These are phyloP conservation scores for Fusarium veterinarium DNA, from an alignment of 2,329 filamentous ascomycete species.

Conservation along the genomic window DNA sequence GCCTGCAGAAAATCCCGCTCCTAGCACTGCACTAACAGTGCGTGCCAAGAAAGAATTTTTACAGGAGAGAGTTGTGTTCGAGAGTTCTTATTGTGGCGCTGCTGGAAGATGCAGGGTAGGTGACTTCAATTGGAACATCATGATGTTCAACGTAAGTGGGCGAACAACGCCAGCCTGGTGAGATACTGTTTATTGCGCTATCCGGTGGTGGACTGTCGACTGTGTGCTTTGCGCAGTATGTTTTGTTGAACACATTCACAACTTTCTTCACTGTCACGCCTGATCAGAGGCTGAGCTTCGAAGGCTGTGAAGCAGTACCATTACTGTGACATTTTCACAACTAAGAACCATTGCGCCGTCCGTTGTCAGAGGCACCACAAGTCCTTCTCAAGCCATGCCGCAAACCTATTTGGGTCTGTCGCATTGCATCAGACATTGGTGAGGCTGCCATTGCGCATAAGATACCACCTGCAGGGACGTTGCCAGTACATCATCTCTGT, in stretches of 20 bases:
- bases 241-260: no score
- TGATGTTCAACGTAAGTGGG: not conserved
- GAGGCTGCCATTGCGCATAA: not conserved
- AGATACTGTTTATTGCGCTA: rapidly evolving
- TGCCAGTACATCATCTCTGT: not conserved
- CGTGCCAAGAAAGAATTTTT: no score
- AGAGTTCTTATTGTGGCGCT: not conserved
- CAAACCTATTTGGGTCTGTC: not conserved
- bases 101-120: not conserved
- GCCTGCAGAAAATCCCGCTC: no score
- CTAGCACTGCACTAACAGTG: no score
- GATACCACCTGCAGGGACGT: not conserved
- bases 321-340: not conserved
- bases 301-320: not conserved
- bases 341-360: not conserved
- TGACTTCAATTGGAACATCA: not conserved
- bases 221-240: rapidly evolving
- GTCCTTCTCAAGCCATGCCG: not conserved
- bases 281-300: not conserved
- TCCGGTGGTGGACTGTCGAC: rapidly evolving
- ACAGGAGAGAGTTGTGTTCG: no score
- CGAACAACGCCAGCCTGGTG: not conserved
- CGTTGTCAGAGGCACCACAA: not conserved
- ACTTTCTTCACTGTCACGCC: not conserved
- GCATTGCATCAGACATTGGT: not conserved